Base-by-base conservation (phyloP, 2,329 filamentous ascomycete species). In the Paracamarosporium sp. region DNA sequence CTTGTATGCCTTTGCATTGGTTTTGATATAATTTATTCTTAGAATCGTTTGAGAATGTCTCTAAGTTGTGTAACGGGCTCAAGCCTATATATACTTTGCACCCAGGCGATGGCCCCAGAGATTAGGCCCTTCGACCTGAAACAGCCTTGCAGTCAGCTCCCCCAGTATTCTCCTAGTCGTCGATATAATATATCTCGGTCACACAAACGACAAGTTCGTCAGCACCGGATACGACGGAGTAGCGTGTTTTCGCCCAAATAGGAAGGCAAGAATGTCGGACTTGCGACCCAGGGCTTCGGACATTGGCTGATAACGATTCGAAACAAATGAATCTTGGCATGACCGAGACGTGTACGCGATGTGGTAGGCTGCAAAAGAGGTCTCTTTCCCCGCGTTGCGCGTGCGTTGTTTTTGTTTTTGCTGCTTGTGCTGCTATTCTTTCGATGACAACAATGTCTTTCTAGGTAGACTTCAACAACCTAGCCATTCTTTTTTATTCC, bases 171-270 rank as follows among this genome's bases (percentile, higher is more conserved):
- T n/a, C n/a, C n/a, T n/a, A n/a, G n/a, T n/a, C n/a, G n/a, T n/a
- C n/a, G n/a, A n/a, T n/a, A n/a, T n/a, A n/a, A n/a, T n/a, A n/a
- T n/a, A n/a, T n/a, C n/a, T n/a, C n/a, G n/a, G n/a, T n/a, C n/a
- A n/a, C n/a, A n/a, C n/a, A n/a, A n/a, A 33, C 8, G 30, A 33
- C 30, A 13, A 8, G 30, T 7, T 13, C 30, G 30, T n/a, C n/a
- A n/a, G n/a, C n/a, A n/a, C n/a, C n/a, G 48, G 36, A 36, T 17
- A 35, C 15, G 48, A 36, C 48, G 48, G 36, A 51, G 36, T 36
- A 38, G n/a, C 22, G 12, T 27, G 12, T n/a, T 50, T 27, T 41
- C 36, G 48, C 48, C 36, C 22, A 13, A 51, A 22, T 24, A 41
- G 48, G 48, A 51, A 51, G 48, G 27, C 40, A 30, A 43, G 20